These are phyloP conservation scores for Coprinopsis cinerea DNA, from an alignment of 768 basidiomycete species.

Conservation along the genomic window DNA sequence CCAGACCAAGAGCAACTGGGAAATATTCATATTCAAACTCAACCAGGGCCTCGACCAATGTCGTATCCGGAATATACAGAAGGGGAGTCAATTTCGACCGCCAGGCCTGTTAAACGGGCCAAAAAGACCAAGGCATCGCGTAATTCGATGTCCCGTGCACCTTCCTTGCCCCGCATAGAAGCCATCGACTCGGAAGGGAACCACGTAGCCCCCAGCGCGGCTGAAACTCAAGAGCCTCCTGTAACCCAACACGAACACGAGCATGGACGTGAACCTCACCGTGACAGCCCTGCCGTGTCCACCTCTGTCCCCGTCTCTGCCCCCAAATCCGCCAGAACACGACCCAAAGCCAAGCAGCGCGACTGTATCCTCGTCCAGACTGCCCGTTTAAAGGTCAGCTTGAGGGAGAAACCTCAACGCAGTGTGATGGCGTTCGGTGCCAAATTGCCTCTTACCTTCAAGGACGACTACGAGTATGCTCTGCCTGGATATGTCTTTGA, in stretches of 20 bases:
- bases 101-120: background rate
- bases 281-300: too few relatives aligned
- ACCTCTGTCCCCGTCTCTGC: background rate
- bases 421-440: slow-evolving; percentile 3
- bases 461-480: background rate
- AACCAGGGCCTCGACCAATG: too few relatives aligned
- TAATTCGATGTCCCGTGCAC: background rate
- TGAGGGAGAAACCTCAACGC: background rate
- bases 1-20: background rate
- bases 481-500: background rate
- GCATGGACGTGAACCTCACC: too few relatives aligned
- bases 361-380: background rate
- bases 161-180: slow-evolving; percentile 5
- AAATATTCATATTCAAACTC: too few relatives aligned
- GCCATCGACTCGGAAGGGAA: too few relatives aligned
- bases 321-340: background rate
- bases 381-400: background rate
- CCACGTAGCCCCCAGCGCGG: too few relatives aligned
- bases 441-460: slow-evolving; percentile 4
- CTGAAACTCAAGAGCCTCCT: too few relatives aligned
- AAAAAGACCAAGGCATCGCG: background rate
- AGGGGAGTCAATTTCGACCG: background rate
- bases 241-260: too few relatives aligned
- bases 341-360: background rate
- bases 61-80: background rate